Evolutionary conservation across 148 eudicot genomes (phyloP).

Genomic region (Tetragonia tetragonoides): DNA sequence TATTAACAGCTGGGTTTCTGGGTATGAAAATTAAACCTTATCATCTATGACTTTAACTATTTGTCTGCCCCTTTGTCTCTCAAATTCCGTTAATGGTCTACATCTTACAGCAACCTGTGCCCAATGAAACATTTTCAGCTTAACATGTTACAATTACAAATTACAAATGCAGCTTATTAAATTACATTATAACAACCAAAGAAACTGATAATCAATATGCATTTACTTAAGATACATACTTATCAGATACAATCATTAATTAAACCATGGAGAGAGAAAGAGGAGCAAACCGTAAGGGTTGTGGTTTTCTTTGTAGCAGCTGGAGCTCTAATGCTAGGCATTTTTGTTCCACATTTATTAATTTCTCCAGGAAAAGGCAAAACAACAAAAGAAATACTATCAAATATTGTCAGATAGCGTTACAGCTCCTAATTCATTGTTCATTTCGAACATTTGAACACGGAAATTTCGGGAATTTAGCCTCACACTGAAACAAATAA

Average conservation of each 20-base stretch:
- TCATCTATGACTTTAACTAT: constrained; percentile 60
- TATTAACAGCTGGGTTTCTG: background rate
- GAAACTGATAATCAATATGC: background rate
- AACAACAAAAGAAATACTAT: background rate
- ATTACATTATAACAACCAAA: background rate
- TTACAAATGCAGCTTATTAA: background rate
- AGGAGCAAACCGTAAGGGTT: constrained; percentile 48
- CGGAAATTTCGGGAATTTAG: background rate
- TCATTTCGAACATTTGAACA: background rate
- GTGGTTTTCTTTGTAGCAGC: constrained; percentile 60
- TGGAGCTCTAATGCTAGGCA: constrained; percentile 80
- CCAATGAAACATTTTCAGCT: constrained; percentile 18
- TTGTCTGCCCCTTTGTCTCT: constrained; percentile 52
- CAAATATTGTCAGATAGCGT: background rate
- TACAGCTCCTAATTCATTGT: background rate
- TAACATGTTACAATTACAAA: too few species aligned
- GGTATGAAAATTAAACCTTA: constrained; percentile 40
- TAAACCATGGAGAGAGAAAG: background rate
- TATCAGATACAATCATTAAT: background rate
- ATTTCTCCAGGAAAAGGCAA: background rate
- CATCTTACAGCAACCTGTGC: constrained; percentile 78
- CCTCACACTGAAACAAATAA: background rate
- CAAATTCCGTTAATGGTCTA: constrained; percentile 48
- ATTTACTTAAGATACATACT: too few species aligned
- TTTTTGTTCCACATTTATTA: constrained; percentile 22